These are phyloP conservation scores for Talaromyces proteolyticus DNA, from an alignment of 495 filamentous ascomycete genomes.

Conservation along the genomic window DNA sequence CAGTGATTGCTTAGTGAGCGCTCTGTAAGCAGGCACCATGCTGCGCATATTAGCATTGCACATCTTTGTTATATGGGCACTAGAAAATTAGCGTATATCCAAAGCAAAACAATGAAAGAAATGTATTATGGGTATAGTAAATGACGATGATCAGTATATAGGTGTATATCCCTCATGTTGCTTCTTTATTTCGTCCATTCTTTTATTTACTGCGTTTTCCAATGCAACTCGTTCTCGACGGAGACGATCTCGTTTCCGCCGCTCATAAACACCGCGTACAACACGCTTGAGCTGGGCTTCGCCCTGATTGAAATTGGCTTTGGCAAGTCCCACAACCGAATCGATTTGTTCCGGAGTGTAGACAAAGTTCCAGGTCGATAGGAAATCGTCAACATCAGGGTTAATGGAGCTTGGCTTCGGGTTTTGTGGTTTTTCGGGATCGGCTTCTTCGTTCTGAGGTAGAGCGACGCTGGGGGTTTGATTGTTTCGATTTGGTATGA, in stretches of 20 bases:
- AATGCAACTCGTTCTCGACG: conserved; percentile 44
- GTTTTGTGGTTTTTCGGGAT: conserved; percentile 14
- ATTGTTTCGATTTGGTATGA: conserved; percentile 10
- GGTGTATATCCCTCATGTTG: conserved; percentile 29
- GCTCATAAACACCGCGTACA: conserved; percentile 87
- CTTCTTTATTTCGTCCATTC: conserved; percentile 33
- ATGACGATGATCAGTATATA: neutral
- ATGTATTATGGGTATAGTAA: neutral
- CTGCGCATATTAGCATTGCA: too few relatives aligned
- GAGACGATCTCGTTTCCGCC: conserved; percentile 69
- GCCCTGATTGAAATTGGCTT: conserved; percentile 81
- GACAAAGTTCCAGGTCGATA: conserved; percentile 96
- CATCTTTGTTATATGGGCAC: too few relatives aligned
- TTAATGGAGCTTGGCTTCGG: conserved; percentile 68
- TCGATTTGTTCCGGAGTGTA: conserved; percentile 87
- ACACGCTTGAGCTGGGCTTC: conserved; percentile 66
- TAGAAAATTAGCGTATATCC: conserved; percentile 2
- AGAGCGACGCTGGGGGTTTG: conserved; percentile 18
- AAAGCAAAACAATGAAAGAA: neutral
- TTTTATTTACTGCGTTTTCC: conserved; percentile 37
- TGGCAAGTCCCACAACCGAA: conserved; percentile 69
- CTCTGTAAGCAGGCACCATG: too few relatives aligned
- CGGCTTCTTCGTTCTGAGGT: conserved; percentile 11
- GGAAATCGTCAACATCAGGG: conserved; percentile 72
- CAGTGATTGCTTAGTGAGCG: too few relatives aligned